These are phyloP conservation scores for Mycogone perniciosa DNA, from an alignment of 2,329 filamentous ascomycete genomes.

Conservation along the genomic window DNA sequence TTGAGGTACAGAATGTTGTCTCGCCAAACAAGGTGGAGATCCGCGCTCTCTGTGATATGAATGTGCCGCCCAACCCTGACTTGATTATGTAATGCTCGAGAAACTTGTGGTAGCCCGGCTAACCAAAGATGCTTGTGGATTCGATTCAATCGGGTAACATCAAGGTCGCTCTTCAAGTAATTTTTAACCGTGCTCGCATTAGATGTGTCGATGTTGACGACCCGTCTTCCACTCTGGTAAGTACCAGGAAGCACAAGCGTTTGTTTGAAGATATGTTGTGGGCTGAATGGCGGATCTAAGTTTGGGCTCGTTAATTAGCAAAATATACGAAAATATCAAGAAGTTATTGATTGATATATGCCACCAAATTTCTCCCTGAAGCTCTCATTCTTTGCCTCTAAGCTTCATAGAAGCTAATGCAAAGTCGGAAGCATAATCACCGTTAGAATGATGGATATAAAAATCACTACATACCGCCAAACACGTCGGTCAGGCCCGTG, in stretches of 20 bases:
- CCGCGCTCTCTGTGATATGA: slow-evolving; percentile 1
- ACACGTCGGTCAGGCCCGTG: neutral
- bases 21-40: slow-evolving; percentile 6
- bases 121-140: slow-evolving; percentile 8
- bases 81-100: slow-evolving; percentile 3
- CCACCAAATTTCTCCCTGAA: too few relatives aligned
- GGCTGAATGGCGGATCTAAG: neutral
- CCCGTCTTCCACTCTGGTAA: neutral
- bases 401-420: neutral
- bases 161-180: neutral
- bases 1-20: slow-evolving; percentile 4
- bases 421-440: too few relatives aligned
- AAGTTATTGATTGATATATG: too few relatives aligned
- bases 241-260: neutral
- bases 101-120: neutral
- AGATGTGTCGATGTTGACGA: neutral
- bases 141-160: neutral
- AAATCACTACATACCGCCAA: neutral
- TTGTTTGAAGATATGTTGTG: neutral
- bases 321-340: neutral
- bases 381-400: neutral
- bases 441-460: too few relatives aligned
- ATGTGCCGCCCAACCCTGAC: neutral
- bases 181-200: neutral
- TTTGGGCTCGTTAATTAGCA: neutral